Conservation (phyloP, 345 rosid genomes). For the Hibiscus mutabilis region DNA sequence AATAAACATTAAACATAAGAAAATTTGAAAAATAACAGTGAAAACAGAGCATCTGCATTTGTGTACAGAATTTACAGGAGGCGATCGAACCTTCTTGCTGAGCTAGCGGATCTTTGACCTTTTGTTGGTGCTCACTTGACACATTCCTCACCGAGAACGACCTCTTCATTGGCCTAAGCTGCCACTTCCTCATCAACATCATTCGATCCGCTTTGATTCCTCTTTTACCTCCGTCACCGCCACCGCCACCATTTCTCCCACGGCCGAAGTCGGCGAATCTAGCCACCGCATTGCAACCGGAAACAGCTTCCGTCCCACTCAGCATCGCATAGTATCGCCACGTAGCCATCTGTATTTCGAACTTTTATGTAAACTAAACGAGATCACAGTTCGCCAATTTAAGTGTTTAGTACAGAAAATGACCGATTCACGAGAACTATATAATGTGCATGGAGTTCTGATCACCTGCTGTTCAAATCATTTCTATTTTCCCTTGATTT, state of each 20-base stretch:
- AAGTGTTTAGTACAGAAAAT: background rate
- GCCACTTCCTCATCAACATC: constrained; percentile 22
- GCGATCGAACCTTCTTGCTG: constrained; percentile 33
- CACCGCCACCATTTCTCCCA: background rate
- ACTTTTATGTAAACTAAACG: background rate
- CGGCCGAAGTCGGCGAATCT: constrained; percentile 26
- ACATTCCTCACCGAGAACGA: constrained; percentile 24
- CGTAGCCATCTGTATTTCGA: constrained; percentile 2
- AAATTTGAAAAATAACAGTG: background rate
- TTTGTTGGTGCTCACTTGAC: constrained; percentile 34
- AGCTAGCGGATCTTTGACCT: constrained; percentile 18
- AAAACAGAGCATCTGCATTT: constrained; percentile 9
- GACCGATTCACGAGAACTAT: constrained; percentile 9
- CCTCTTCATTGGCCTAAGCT: constrained; percentile 16
- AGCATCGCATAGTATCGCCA: constrained; percentile 3
- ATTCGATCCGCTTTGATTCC: constrained; percentile 16
- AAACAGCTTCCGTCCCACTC: constrained; percentile 3
- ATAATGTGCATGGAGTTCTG: background rate
- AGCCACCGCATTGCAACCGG: constrained; percentile 18
- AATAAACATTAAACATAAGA: background rate
- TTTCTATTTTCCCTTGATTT: background rate
- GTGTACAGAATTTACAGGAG: background rate
- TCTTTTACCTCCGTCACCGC: constrained; percentile 1
- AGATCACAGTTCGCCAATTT: background rate
- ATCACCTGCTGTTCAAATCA: background rate